Evolutionary conservation across 305 asterid species (phyloP).

Genomic region (Fraxinus albicans): DNA sequence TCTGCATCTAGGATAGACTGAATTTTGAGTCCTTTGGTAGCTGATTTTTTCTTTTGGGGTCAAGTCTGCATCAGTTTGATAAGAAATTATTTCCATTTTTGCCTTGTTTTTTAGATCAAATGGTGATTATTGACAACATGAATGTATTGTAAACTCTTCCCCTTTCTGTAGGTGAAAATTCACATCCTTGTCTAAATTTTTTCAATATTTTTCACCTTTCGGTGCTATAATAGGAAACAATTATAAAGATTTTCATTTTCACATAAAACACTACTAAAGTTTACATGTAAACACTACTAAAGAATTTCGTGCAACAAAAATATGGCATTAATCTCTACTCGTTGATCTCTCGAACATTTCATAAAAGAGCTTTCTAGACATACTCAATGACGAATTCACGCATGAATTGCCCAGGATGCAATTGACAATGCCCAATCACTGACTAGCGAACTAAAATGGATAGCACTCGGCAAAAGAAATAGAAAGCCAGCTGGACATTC

Average conservation of each 20-base stretch:
- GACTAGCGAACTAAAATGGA: not conserved
- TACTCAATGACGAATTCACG: not conserved
- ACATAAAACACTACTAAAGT: not conserved
- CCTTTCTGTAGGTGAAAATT: not conserved
- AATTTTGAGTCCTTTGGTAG: not conserved
- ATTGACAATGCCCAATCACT: not conserved
- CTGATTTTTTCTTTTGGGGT: not conserved
- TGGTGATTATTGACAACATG: not conserved
- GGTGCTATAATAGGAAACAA: not conserved
- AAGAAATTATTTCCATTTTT: not conserved
- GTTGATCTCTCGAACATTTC: not conserved
- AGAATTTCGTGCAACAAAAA: not conserved
- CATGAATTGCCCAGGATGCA: not conserved
- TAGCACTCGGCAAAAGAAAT: not conserved
- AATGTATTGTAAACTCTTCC: not conserved
- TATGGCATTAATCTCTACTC: not conserved
- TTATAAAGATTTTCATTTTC: not conserved
- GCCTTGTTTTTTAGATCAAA: not conserved
- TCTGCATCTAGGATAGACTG: not conserved
- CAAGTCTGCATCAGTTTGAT: not conserved
- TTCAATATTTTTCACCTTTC: not conserved
- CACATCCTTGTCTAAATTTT: not conserved
- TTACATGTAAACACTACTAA: not conserved
- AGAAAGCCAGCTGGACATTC: not conserved
- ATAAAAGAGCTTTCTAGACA: not conserved